Evolutionary conservation across 2,329 filamentous ascomycete genomes (phyloP), one percentile per base, ranked within the genome.

Genomic region (Zelopaecilomyces penicillatus): DNA sequence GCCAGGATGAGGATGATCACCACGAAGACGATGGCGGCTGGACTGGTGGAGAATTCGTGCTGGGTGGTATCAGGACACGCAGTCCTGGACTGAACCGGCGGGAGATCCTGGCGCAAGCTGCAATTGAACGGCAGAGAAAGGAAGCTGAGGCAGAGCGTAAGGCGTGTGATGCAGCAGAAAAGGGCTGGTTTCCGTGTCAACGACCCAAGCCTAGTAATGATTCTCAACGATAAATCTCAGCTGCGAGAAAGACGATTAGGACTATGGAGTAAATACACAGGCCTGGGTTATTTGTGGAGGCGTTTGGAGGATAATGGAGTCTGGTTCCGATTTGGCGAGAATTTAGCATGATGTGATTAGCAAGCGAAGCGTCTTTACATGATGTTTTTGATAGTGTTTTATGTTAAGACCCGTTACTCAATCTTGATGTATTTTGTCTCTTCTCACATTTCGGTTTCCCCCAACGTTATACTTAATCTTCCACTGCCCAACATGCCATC

Each of bases 31-130:
- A 84, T 53, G 83, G 84, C 3, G 85, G 83, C 0, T 90, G 85
- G 85, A 82, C 76, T 0, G 87, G 87, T 5, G 87, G 87, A 2
- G 80, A 87, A 56, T 91, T 85, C 63, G 82, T 88, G 11, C 71
- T 88, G 10, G 83, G 83, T 32, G 77, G 74, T 37, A 68, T 65
- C 2, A 65, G 66, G 6, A 72, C 65, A 48, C 64, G 65, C 3
- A 65, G 65, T 33, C 60, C 52, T 35, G 65, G 71, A n/a, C 58
- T 87, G 63, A 84, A 71, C 52, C 71, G 86, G 50, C 75, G 88
- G 45, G 87, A 94, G 56, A 76, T 88, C 32, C 69, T 93, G 43
- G 87, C 87, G 0, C 78, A 61, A 37, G 65, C 65, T 19, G 65
- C 65, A 0, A 44, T 64, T 12, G 61, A 66, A 44, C 53, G 65